Percentiles rank a stretch among this genome's conserved stretches.
Evolutionary conservation across 129 eudicot species (phyloP).

Genomic region (sunflower (Helianthus annuus)): DNA sequence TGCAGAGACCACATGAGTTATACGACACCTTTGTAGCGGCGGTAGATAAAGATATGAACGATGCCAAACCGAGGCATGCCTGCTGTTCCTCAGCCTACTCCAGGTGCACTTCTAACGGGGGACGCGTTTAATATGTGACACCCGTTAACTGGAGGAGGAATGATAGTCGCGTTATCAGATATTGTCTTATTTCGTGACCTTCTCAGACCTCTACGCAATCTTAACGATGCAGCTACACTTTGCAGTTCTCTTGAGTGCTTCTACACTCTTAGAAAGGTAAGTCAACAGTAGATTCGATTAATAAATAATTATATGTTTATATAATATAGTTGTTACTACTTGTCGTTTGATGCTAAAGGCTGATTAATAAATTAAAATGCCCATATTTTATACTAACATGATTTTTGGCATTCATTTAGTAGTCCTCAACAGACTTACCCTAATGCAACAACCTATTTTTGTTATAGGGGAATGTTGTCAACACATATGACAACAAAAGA

Average conservation of each 20-base stretch:
- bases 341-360: too few species aligned
- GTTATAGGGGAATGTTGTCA: too few species aligned
- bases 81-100: conserved; percentile 45
- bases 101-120: conserved; percentile 52
- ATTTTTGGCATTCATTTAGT: too few species aligned
- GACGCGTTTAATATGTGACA: conserved; percentile 66
- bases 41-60: conserved; percentile 43
- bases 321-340: too few species aligned
- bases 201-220: conserved; percentile 44
- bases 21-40: conserved; percentile 41
- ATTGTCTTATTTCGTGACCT: conserved; percentile 53
- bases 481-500: too few species aligned
- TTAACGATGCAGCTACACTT: conserved; percentile 33
- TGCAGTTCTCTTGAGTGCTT: conserved; percentile 54
- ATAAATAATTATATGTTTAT: too few species aligned
- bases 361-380: too few species aligned
- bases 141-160: conserved; percentile 61
- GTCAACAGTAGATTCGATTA: background rate
- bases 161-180: conserved; percentile 56
- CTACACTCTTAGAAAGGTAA: conserved; percentile 65
- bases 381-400: too few species aligned
- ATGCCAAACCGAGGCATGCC: conserved; percentile 64
- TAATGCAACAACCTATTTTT: too few species aligned
- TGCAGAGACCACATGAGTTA: conserved; percentile 53
- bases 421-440: too few species aligned